phyloP scores from a whole-genome alignment of 345 rosid genomes.

The Eucalyptus coolabah region DNA sequence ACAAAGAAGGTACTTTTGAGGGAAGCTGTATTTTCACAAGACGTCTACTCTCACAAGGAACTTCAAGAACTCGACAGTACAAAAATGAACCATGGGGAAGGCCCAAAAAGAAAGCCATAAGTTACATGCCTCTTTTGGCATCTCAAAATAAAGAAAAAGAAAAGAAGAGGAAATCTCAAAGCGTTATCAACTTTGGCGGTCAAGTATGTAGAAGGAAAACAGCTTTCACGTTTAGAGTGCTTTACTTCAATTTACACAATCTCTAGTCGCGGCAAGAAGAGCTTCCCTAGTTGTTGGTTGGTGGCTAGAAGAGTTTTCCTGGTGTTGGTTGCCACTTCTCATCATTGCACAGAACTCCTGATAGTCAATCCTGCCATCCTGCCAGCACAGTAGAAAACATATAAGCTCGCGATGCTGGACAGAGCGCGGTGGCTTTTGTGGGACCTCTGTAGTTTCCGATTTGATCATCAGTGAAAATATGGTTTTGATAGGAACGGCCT shows the following conservation, averaged over 20 bases:
- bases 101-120: background rate
- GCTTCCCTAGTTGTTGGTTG: background rate
- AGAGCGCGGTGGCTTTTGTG: background rate
- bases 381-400: background rate
- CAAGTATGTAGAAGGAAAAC: background rate
- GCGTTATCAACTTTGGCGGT: background rate
- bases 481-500: background rate
- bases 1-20: background rate
- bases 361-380: conserved; percentile 90
- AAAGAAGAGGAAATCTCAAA: background rate
- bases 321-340: conserved; percentile 71
- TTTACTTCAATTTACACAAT: background rate
- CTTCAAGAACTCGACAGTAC: background rate
- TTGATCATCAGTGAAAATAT: background rate
- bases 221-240: background rate
- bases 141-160: background rate
- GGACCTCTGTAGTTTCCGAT: background rate
- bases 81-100: background rate
- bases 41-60: background rate
- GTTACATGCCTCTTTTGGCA: background rate
- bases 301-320: conserved; percentile 22
- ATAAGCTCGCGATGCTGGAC: background rate
- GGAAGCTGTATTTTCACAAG: background rate
- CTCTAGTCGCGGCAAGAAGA: background rate
- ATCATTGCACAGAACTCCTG: conserved; percentile 82